Conservation (phyloP, 768 basidiomycete genomes). For the Boletus rubroflammeus region DNA sequence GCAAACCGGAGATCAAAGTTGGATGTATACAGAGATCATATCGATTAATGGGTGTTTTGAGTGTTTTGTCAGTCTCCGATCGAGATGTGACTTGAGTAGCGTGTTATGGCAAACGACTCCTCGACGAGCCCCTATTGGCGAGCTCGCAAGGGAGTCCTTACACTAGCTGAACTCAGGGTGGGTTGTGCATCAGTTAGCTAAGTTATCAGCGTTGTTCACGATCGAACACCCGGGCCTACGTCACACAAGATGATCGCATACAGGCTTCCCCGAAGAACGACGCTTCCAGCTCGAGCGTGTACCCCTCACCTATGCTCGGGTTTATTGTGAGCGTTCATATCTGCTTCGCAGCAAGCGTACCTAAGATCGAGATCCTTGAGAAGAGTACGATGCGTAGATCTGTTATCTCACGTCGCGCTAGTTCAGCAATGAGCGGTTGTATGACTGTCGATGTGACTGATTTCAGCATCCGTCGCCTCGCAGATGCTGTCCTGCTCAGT, state of each 20-base stretch:
- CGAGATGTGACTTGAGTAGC: too few relatives aligned
- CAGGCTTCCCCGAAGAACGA: neutral
- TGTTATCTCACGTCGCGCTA: neutral
- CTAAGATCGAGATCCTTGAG: neutral
- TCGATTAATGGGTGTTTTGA: too few relatives aligned
- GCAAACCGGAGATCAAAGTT: too few relatives aligned
- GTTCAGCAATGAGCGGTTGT: neutral
- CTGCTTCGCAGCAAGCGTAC: neutral
- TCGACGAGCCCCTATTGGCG: too few relatives aligned
- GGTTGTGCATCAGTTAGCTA: too few relatives aligned
- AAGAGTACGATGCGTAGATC: neutral
- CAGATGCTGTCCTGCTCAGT: neutral
- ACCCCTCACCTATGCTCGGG: neutral
- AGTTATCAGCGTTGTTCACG: too few relatives aligned
- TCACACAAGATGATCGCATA: neutral
- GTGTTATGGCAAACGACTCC: too few relatives aligned
- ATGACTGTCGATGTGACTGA: neutral
- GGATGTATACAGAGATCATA: too few relatives aligned
- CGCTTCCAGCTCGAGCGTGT: neutral
- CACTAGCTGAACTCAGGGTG: too few relatives aligned
- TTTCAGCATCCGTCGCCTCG: neutral
- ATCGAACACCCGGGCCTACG: neutral
- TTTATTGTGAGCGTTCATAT: neutral
- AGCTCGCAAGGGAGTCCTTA: too few relatives aligned
- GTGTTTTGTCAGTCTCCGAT: too few relatives aligned